Evolutionary conservation across 208 protist species (phyloP).

Genomic region (Leishmania guyanensis): DNA sequence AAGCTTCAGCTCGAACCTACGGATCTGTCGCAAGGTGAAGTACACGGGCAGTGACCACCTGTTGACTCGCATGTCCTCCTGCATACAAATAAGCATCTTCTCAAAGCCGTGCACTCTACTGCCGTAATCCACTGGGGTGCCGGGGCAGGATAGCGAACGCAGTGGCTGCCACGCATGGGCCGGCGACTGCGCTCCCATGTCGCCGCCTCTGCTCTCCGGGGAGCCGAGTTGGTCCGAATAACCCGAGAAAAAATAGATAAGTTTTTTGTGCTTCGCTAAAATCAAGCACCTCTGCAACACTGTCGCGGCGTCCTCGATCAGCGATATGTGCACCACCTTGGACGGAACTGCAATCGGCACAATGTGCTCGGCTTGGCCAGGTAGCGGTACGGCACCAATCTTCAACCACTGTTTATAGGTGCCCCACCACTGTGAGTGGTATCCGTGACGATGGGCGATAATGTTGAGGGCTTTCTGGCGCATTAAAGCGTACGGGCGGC

Average conservation of each 20-base stretch:
- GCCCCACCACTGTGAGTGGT: slow-evolving; percentile 71
- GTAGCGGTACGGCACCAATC: slow-evolving; percentile 22
- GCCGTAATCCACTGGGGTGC: not conserved
- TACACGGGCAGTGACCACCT: slow-evolving; percentile 56
- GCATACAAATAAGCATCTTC: not conserved
- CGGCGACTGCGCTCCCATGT: not conserved
- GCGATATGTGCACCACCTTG: slow-evolving; percentile 79
- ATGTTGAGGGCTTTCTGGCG: slow-evolving; percentile 28
- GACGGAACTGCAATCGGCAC: slow-evolving; percentile 17
- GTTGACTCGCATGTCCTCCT: slow-evolving; percentile 38
- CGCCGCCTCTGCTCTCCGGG: not conserved
- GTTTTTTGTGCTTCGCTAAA: slow-evolving; percentile 28
- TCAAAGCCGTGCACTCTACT: not conserved
- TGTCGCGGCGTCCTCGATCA: slow-evolving; percentile 45
- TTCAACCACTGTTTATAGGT: slow-evolving; percentile 43
- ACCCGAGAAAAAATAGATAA: not conserved
- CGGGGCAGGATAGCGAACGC: not conserved
- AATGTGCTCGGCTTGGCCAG: slow-evolving; percentile 17
- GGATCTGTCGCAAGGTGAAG: slow-evolving; percentile 24
- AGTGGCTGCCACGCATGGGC: not conserved
- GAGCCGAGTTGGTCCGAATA: too few species aligned
- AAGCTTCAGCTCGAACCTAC: slow-evolving; percentile 24
- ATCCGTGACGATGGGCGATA: slow-evolving; percentile 24
- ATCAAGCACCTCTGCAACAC: slow-evolving; percentile 55
- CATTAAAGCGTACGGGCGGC: slow-evolving; percentile 14